A percentile compares a stretch with the other conserved stretches of the same genome.
Evolutionary conservation across 768 basidiomycete genomes (phyloP).

Genomic region (Hypholoma fasciculare): DNA sequence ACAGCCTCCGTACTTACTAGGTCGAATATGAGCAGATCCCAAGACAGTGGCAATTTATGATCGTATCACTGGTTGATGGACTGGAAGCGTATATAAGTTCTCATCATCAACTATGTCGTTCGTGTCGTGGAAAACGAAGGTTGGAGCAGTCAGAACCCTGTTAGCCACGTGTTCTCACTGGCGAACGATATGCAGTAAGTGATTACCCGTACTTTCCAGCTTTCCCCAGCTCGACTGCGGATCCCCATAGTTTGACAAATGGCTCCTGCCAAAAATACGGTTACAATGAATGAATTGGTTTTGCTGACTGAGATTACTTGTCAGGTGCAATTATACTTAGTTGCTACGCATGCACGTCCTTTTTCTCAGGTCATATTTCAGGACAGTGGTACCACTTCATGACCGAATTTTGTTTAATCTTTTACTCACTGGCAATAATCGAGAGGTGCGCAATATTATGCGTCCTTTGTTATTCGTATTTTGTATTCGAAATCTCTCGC

Average conservation of each 20-base stretch:
- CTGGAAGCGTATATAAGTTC: background rate
- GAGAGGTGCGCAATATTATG: too few species aligned
- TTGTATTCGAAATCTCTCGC: too few species aligned
- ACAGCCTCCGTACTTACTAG: too few species aligned
- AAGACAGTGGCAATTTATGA: too few species aligned
- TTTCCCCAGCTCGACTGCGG: background rate
- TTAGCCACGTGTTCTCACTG: background rate
- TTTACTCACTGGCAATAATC: too few species aligned
- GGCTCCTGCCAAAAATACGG: background rate
- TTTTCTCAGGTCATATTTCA: too few species aligned
- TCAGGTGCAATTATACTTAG: background rate
- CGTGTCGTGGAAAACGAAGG: background rate
- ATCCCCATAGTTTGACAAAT: background rate
- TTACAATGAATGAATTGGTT: background rate
- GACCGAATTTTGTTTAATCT: too few species aligned
- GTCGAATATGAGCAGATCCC: too few species aligned
- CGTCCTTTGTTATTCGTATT: too few species aligned
- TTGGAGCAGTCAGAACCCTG: background rate
- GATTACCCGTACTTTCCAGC: background rate
- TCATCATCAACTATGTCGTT: background rate
- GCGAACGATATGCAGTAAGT: background rate
- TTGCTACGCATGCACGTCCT: background rate
- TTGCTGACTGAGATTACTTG: background rate
- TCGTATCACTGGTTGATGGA: too few species aligned
- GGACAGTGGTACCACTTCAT: too few species aligned